These are phyloP conservation scores for Pleurotus ostreatus DNA, from an alignment of 768 basidiomycete species.

Conservation along the genomic window DNA sequence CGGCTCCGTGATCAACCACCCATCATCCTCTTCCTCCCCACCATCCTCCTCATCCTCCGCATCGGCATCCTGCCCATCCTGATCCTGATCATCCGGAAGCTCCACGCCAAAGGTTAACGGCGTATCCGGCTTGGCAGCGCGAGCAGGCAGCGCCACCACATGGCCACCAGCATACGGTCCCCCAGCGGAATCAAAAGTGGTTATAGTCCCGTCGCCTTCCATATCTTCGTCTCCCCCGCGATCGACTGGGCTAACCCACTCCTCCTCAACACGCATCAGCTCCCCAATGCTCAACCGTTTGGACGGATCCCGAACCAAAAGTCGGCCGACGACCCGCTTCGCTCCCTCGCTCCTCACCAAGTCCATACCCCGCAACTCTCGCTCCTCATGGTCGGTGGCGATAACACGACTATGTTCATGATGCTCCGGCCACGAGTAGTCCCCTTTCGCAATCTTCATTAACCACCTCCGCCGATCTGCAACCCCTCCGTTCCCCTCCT, in stretches of 20 bases:
- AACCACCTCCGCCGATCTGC: slow-evolving; percentile 54
- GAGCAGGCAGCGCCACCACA: not conserved
- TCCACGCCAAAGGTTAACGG: not conserved
- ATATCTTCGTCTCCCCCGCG: slow-evolving; percentile 2
- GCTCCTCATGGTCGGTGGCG: slow-evolving; percentile 12
- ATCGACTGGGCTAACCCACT: slow-evolving; percentile 14
- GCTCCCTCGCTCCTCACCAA: slow-evolving; percentile 41
- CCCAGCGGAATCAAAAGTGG: not conserved
- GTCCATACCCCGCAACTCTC: slow-evolving; percentile 29
- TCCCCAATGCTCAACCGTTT: slow-evolving; percentile 59
- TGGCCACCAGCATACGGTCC: not conserved
- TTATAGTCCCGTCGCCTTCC: not conserved
- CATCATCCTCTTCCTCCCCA: slow-evolving; percentile 23
- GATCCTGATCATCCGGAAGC: not conserved
- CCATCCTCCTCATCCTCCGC: slow-evolving; percentile 7
- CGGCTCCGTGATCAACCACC: slow-evolving; percentile 26
- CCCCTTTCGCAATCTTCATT: slow-evolving; percentile 76
- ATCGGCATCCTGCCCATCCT: slow-evolving; percentile 5
- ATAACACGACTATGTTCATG: slow-evolving; percentile 8
- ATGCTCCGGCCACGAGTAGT: slow-evolving; percentile 66
- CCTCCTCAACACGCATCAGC: slow-evolving; percentile 53
- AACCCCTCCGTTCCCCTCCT: slow-evolving; percentile 23
- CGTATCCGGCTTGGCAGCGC: too few species aligned
- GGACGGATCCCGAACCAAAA: slow-evolving; percentile 69
- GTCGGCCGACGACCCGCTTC: slow-evolving; percentile 47